These are phyloP conservation scores for Pilatotrama ljubarskyi DNA, from an alignment of 768 basidiomycete species.

Conservation along the genomic window DNA sequence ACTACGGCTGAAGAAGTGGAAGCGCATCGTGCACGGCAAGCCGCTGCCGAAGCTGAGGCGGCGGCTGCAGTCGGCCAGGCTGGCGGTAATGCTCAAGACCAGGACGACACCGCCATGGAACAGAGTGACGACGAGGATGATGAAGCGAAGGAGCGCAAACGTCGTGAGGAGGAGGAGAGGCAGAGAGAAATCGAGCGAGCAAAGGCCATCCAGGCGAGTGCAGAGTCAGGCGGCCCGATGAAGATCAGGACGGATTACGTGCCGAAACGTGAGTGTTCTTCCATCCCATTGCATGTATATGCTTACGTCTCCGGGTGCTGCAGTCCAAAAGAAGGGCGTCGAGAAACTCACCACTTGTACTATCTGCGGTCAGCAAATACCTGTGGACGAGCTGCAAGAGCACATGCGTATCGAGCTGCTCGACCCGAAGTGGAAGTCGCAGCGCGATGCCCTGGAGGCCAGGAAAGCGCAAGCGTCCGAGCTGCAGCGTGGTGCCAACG, in stretches of 20 bases:
- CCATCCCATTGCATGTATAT: conserved; percentile 10
- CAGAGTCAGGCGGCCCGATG: conserved; percentile 78
- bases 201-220: conserved; percentile 76
- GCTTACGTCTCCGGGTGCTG: background rate
- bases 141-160: conserved; percentile 55
- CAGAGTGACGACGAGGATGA: conserved; percentile 83
- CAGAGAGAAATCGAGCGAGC: conserved; percentile 73
- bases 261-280: conserved; percentile 70
- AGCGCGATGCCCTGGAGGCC: conserved; percentile 84
- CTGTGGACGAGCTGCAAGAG: conserved; percentile 93
- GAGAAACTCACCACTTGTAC: conserved; percentile 82
- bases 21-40: conserved; percentile 76
- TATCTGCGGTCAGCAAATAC: conserved; percentile 94
- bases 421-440: conserved; percentile 98
- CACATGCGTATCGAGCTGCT: conserved; percentile 98
- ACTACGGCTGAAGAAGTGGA: conserved; percentile 86
- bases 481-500: conserved; percentile 88
- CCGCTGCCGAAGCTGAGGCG: conserved; percentile 83
- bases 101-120: conserved; percentile 74
- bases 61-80: conserved; percentile 69
- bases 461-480: conserved; percentile 90
- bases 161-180: conserved; percentile 71
- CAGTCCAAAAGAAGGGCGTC: conserved; percentile 71
- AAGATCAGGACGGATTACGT: conserved; percentile 97
- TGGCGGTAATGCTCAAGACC: conserved; percentile 52